A percentile compares a stretch with the other conserved stretches of the same genome.
Evolutionary conservation across 352 stramenopile genomes (phyloP).

Genomic region (Pythium aphanidermatum): DNA sequence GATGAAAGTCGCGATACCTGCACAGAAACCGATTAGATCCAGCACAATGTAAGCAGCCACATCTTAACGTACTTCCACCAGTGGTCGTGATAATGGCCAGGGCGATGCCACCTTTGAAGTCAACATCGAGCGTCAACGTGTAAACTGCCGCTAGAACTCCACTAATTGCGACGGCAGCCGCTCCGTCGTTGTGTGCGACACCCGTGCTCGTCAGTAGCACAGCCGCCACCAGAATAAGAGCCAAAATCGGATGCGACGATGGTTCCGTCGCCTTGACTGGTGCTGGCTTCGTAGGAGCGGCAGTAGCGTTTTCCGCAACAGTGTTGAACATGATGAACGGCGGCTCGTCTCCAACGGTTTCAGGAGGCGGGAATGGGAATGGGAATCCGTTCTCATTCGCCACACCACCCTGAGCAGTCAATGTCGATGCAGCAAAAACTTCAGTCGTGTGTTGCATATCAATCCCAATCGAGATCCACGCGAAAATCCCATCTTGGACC

Average conservation of each 20-base stretch:
- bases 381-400: neutral
- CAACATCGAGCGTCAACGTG: conserved; percentile 5
- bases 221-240: conserved; percentile 11
- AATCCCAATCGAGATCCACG: conserved; percentile 33
- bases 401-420: conserved; percentile 8
- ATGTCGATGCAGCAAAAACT: conserved; percentile 20
- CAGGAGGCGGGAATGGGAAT: too few species aligned
- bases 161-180: conserved; percentile 3
- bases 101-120: conserved; percentile 9
- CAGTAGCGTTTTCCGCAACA: neutral
- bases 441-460: conserved; percentile 21
- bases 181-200: neutral
- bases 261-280: too few species aligned
- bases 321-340: conserved; percentile 4
- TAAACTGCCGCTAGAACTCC: conserved; percentile 15
- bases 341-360: too few species aligned
- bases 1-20: conserved; percentile 10
- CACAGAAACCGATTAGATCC: neutral
- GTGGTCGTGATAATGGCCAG: conserved; percentile 11
- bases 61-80: neutral
- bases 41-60: neutral
- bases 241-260: conserved; percentile 13
- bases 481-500: conserved; percentile 25
- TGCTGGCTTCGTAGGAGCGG: too few species aligned
- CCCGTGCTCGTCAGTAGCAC: conserved; percentile 17